phyloP scores from a whole-genome alignment of 2,329 filamentous ascomycete species.

The Diplodia sapinea region DNA sequence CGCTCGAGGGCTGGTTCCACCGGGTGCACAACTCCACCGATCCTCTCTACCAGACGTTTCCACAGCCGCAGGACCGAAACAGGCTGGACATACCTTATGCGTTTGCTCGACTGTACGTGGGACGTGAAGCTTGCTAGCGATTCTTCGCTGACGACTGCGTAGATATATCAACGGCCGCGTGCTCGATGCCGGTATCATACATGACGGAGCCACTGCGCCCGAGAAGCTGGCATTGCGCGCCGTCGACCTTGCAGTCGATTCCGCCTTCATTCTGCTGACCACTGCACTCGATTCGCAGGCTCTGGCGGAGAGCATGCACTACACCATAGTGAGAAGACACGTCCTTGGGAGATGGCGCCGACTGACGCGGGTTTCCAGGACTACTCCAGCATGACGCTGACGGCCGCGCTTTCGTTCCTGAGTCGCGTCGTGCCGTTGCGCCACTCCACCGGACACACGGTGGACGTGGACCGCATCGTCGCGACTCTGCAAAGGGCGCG shows the following conservation, averaged over 20 bases:
- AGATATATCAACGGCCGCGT: conserved; percentile 4
- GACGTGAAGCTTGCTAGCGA: no score
- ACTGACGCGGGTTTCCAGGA: background rate
- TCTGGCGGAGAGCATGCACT: background rate
- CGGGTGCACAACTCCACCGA: conserved; percentile 12
- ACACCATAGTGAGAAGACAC: conserved; percentile 1
- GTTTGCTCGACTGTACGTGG: conserved; percentile 1
- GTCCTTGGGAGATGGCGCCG: background rate
- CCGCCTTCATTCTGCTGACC: conserved; percentile 2
- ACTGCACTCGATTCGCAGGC: conserved; percentile 10
- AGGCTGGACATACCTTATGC: conserved; percentile 13
- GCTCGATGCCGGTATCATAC: background rate
- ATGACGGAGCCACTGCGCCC: no score
- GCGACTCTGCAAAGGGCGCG: background rate
- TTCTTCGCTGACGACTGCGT: background rate
- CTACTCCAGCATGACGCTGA: conserved; percentile 14
- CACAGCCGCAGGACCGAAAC: conserved; percentile 11
- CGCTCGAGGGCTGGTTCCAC: conserved; percentile 1
- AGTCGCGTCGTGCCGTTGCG: background rate
- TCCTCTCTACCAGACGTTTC: conserved; percentile 11
- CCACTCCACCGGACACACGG: background rate
- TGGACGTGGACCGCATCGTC: background rate
- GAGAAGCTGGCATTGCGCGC: background rate
- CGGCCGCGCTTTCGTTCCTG: background rate
- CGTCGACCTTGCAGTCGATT: background rate